phyloP scores from a whole-genome alignment of 2,329 filamentous ascomycete genomes.

The Pleomassaria siparia region DNA sequence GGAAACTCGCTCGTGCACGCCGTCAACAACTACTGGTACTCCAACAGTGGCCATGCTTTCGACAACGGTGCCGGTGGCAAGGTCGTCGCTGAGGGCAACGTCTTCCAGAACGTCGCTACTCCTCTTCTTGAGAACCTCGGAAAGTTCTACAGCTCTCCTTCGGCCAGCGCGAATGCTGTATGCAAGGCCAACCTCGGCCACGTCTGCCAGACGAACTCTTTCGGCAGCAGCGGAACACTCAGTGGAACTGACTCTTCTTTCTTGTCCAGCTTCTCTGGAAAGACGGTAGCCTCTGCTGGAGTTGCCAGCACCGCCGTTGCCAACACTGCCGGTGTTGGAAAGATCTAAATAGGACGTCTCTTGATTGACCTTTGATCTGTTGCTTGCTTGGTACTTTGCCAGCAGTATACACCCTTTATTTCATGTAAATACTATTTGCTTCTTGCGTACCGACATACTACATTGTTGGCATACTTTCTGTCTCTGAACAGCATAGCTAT shows the following conservation, averaged over 20 bases:
- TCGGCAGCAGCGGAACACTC: conserved; percentile 30
- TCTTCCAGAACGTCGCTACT: conserved; percentile 57
- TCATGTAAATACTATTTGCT: not conserved
- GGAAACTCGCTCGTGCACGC: conserved; percentile 61
- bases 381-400: not conserved
- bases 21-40: conserved; percentile 64
- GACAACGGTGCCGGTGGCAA: conserved; percentile 45
- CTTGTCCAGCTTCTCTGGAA: conserved; percentile 54
- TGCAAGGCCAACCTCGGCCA: conserved; percentile 53
- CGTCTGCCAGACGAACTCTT: conserved; percentile 53
- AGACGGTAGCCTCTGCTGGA: conserved; percentile 53
- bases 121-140: conserved; percentile 47
- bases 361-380: not conserved
- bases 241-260: conserved; percentile 49
- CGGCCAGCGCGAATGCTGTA: conserved; percentile 38
- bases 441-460: not conserved
- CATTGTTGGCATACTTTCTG: too few relatives aligned
- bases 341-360: conserved; percentile 13
- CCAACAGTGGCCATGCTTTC: conserved; percentile 60
- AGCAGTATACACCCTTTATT: not conserved
- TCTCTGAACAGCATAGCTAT: too few relatives aligned
- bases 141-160: conserved; percentile 43
- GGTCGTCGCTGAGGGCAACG: conserved; percentile 59
- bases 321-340: conserved; percentile 51
- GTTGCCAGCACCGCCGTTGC: conserved; percentile 42